These are phyloP conservation scores for Dendrostoma leiphaemia DNA, from an alignment of 2,329 filamentous ascomycete species.

Conservation along the genomic window DNA sequence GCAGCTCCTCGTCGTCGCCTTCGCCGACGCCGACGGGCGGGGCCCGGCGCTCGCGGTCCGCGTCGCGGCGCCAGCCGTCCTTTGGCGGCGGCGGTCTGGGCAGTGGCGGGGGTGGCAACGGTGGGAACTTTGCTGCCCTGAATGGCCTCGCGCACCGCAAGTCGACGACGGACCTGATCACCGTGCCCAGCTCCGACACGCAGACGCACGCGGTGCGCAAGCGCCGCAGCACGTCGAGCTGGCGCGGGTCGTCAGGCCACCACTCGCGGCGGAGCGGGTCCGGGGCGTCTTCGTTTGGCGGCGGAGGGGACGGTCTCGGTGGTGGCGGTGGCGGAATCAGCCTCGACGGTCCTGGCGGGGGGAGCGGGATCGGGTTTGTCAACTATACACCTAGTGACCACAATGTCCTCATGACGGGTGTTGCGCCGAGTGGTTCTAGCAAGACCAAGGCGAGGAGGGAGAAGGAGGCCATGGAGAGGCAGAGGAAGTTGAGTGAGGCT, in stretches of 20 bases:
- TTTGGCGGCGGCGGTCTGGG: not conserved
- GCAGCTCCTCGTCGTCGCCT: constrained; percentile 18
- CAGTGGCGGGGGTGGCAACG: too few species aligned
- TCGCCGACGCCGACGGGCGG: not conserved
- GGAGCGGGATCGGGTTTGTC: constrained; percentile 63
- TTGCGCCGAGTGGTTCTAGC: constrained; percentile 84
- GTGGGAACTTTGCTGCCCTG: too few species aligned
- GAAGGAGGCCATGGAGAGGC: constrained; percentile 78
- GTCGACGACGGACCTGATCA: constrained; percentile 14
- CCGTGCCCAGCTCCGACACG: constrained; percentile 8
- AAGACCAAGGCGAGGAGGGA: constrained; percentile 95
- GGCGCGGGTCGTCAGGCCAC: not conserved
- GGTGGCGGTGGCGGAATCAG: constrained; percentile 22
- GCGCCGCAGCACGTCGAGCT: constrained; percentile 25
- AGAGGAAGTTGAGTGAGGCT: constrained; percentile 65
- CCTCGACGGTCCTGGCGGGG: constrained; percentile 26
- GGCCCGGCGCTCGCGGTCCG: constrained; percentile 36
- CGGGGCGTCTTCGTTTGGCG: not conserved
- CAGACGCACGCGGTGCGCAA: constrained; percentile 20
- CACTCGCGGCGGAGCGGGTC: constrained; percentile 6
- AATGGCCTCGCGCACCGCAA: constrained; percentile 10
- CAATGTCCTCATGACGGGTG: constrained; percentile 77
- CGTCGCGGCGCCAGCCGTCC: constrained; percentile 13
- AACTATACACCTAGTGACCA: constrained; percentile 87
- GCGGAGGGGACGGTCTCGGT: constrained; percentile 21